Conservation (phyloP, 208 protist species). For the Trypanosoma rangeli region DNA sequence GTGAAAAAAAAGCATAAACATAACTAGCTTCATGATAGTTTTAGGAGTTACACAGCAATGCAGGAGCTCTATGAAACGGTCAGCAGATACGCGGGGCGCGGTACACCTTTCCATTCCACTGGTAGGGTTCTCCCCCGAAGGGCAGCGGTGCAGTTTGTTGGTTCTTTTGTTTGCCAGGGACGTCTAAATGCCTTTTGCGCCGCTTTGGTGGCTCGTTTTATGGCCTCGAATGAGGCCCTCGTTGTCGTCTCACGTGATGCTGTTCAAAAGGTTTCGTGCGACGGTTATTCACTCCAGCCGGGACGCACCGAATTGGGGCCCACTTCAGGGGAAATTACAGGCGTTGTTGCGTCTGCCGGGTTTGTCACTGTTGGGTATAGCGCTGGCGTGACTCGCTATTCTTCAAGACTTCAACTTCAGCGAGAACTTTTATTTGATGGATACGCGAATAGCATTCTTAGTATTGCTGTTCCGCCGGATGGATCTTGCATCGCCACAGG, state of each 20-base stretch:
- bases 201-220: conserved; percentile 48
- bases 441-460: conserved; percentile 58
- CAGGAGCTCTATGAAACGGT: conserved; percentile 65
- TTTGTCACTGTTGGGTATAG: conserved; percentile 21
- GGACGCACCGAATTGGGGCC: conserved; percentile 30
- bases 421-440: conserved; percentile 28
- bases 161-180: conserved; percentile 35
- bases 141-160: conserved; percentile 51
- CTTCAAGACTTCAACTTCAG: conserved; percentile 15
- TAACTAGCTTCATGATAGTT: too few species aligned
- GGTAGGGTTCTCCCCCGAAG: conserved; percentile 37
- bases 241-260: conserved; percentile 64
- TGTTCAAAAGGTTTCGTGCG: conserved; percentile 60
- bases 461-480: conserved; percentile 65
- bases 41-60: too few species aligned
- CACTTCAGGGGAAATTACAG: conserved; percentile 53
- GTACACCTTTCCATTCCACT: conserved; percentile 19
- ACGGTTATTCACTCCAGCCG: conserved; percentile 42
- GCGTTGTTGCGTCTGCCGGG: conserved; percentile 37
- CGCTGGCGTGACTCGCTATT: conserved; percentile 25
- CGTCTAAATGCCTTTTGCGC: conserved; percentile 53
- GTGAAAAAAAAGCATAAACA: too few species aligned
- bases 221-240: conserved; percentile 59
- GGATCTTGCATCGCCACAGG: conserved; percentile 64
- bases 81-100: conserved; percentile 49